A percentile compares a stretch with the other conserved stretches of the same genome.
These are phyloP conservation scores for Physocladia obscura DNA, from an alignment of 192 early-diverging fungal genomes.

Conservation along the genomic window DNA sequence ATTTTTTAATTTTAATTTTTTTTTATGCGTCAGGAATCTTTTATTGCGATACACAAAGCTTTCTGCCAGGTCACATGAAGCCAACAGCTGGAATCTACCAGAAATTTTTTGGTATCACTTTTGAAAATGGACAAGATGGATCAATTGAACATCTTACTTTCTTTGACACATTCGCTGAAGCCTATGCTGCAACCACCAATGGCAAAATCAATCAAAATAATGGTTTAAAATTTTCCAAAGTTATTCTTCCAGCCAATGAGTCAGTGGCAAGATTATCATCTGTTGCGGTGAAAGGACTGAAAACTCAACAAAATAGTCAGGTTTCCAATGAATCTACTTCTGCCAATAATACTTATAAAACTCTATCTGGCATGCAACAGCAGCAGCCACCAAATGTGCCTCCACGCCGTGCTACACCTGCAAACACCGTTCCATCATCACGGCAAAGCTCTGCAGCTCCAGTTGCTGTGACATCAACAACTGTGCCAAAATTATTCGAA, in stretches of 20 bases:
- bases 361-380: too few relatives aligned
- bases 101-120: slow-evolving; percentile 4
- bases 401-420: too few relatives aligned
- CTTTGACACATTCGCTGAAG: not conserved
- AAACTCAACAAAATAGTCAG: too few relatives aligned
- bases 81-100: not conserved
- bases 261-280: not conserved
- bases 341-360: too few relatives aligned
- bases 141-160: not conserved
- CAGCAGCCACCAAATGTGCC: too few relatives aligned
- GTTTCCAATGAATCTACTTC: too few relatives aligned
- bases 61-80: not conserved
- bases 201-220: not conserved
- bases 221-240: not conserved
- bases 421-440: too few relatives aligned
- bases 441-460: too few relatives aligned
- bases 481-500: too few relatives aligned
- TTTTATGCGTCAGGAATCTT: slow-evolving; percentile 2
- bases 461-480: too few relatives aligned
- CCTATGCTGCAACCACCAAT: not conserved
- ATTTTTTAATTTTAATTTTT: not conserved
- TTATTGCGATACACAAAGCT: not conserved
- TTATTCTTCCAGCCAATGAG: not conserved
- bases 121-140: slow-evolving; percentile 20
- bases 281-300: not conserved